Evolutionary conservation across 306 rosid genomes (phyloP), one percentile per base, ranked within the genome.

Genomic region (Luffa acutangula): DNA sequence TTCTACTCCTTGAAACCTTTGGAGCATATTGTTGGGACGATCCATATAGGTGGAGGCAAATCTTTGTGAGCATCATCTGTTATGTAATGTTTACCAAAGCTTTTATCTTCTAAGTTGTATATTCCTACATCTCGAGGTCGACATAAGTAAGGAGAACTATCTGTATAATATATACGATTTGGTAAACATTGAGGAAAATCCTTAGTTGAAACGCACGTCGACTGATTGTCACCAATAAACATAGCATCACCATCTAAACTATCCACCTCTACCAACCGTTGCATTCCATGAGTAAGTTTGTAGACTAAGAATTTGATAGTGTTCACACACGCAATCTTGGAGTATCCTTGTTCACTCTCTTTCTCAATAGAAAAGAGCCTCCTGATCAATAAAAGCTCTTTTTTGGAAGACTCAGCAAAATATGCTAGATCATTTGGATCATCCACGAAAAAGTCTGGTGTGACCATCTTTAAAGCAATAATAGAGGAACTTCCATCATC

Each of bases 371-470:
- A 25, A 1, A 9, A 25, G 31, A 25, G 31, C 31, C 76, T 43
- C 7, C 5, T 13, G 9, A 70, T 12, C 7, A 70, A 45, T 8
- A 70, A 45, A 41, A 71, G 1, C 18, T n/a, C 57, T 71, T 9
- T 14, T 1, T 21, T 71, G 1, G 57, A 71, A 42, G 77, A 71
- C 3, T 71, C 54, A 43, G 20, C 76, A 70, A 70, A 2, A 41
- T 18, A 70, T 36, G 5, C 3, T 17, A 7, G 8, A 13, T 1
- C 45, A 25, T 25, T 25, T 3, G 17, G 31, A 25, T 25, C 36
- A 2, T 0, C 0, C 3, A 31, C 1, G 15, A 3, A 1, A 0
- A 18, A 10, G 0, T 46, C 31, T 2, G 11, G 1, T 8, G 10
- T 5, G 0, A 71, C 56, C 9, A 0, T 21, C 6, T 45, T 2